Conservation (phyloP, 1,284 basidiomycete species). For the Ganoderma lingzhi region DNA sequence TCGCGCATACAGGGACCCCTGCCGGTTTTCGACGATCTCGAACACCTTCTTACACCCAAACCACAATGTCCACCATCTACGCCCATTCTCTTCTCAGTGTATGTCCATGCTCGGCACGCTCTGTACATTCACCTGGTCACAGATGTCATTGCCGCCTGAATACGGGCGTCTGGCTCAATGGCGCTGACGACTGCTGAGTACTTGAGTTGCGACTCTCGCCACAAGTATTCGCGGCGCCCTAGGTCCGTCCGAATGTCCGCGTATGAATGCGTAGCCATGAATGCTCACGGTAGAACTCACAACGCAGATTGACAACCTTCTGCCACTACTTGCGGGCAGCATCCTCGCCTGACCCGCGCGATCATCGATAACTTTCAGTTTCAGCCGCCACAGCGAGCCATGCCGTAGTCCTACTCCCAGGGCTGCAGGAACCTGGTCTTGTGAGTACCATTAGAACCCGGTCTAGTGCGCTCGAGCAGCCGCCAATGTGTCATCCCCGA, state of each 20-base stretch:
- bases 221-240: not conserved
- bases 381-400: not conserved
- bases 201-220: not conserved
- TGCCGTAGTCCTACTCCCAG: not conserved
- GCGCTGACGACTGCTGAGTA: not conserved
- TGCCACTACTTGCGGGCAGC: not conserved
- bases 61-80: not conserved
- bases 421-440: not conserved
- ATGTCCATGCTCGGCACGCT: not conserved
- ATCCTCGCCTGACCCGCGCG: not conserved
- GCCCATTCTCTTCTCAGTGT: not conserved
- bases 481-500: not conserved
- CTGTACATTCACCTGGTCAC: not conserved
- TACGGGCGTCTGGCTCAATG: not conserved
- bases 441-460: not conserved
- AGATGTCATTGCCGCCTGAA: not conserved
- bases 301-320: not conserved
- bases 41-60: not conserved
- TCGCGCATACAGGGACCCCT: not conserved
- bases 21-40: conserved; percentile 2
- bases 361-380: conserved; percentile 6
- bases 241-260: conserved; percentile 4
- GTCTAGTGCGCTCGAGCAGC: not conserved
- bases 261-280: not conserved
- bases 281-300: conserved; percentile 2